A percentile compares a stretch with the other conserved stretches of the same genome.
These are phyloP conservation scores for Linnemannia elongata DNA, from an alignment of 192 early-diverging fungal species.

Conservation along the genomic window DNA sequence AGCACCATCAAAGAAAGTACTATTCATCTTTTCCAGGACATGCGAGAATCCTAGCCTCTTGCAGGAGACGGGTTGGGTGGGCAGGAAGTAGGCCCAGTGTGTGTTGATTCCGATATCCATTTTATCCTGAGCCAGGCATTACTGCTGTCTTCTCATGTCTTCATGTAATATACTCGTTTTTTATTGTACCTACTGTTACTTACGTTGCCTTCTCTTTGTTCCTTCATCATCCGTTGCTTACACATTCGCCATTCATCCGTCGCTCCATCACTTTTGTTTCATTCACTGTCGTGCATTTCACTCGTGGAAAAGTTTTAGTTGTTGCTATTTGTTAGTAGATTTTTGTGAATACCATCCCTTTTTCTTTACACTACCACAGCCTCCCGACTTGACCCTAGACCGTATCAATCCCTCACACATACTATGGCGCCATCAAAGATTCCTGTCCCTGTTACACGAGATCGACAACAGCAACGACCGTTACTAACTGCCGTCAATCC, in stretches of 20 bases:
- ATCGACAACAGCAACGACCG: neutral
- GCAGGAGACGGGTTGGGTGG: no score
- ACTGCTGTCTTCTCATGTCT: neutral
- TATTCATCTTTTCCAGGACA: neutral
- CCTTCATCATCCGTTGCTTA: neutral
- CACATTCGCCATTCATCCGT: neutral
- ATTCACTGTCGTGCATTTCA: neutral
- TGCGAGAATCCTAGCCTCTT: neutral
- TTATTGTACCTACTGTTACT: neutral
- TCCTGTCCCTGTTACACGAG: conserved; percentile 10
- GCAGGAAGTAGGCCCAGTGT: no score
- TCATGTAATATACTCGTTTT: neutral
- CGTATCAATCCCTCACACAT: no score
- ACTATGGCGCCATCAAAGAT: conserved; percentile 29
- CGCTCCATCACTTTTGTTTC: neutral
- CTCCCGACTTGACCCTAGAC: neutral
- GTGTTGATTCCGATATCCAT: conserved; percentile 26
- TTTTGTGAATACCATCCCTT: neutral
- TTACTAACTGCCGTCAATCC: no score
- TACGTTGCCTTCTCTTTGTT: neutral
- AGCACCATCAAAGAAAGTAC: neutral
- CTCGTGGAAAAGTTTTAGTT: neutral
- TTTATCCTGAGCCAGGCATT: conserved; percentile 12
- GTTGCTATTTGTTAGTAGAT: neutral
- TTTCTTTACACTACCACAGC: neutral